A percentile compares a stretch with the other conserved stretches of the same genome.
Conservation (phyloP, 2,329 filamentous ascomycete genomes). For the Metarhizium sp. region DNA sequence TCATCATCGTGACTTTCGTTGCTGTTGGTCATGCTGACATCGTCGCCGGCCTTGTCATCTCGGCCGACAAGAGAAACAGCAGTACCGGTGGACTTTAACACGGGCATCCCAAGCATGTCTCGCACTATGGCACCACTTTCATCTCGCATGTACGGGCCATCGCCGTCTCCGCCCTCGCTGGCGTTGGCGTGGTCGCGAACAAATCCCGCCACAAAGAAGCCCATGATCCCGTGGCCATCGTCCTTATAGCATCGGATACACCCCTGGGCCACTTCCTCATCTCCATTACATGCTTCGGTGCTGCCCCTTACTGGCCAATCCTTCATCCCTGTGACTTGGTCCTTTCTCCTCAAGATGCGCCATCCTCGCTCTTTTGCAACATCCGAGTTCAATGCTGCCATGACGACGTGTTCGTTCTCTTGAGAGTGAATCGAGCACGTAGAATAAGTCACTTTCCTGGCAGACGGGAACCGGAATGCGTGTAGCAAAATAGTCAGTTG, state of each 20-base stretch:
- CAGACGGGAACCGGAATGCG: constrained; percentile 71
- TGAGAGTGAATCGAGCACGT: constrained; percentile 83
- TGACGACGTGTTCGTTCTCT: constrained; percentile 84
- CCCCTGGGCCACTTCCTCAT: constrained; percentile 52
- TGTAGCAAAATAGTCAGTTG: constrained; percentile 77
- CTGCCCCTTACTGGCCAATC: constrained; percentile 64
- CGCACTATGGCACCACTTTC: constrained; percentile 42
- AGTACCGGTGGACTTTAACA: constrained; percentile 25
- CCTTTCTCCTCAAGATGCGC: constrained; percentile 60
- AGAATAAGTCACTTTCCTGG: constrained; percentile 74
- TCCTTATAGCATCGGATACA: constrained; percentile 78
- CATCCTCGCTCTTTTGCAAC: constrained; percentile 62
- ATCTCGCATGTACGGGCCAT: constrained; percentile 46
- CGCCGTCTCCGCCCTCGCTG: constrained; percentile 7
- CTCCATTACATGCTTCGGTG: constrained; percentile 35
- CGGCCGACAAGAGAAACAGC: constrained; percentile 15
- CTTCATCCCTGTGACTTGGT: constrained; percentile 68
- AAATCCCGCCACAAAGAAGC: constrained; percentile 92
- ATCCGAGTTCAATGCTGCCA: constrained; percentile 58
- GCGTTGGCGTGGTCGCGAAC: constrained; percentile 27
- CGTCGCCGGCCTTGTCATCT: constrained; percentile 5
- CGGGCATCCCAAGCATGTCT: constrained; percentile 28
- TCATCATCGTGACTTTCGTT: constrained; percentile 9
- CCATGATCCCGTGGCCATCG: constrained; percentile 78
- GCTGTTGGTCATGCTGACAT: constrained; percentile 12